Evolutionary conservation across 2,329 filamentous ascomycete species (phyloP), one percentile per base, ranked within the genome.

Genomic region (Arthrobotrys sinensis): DNA sequence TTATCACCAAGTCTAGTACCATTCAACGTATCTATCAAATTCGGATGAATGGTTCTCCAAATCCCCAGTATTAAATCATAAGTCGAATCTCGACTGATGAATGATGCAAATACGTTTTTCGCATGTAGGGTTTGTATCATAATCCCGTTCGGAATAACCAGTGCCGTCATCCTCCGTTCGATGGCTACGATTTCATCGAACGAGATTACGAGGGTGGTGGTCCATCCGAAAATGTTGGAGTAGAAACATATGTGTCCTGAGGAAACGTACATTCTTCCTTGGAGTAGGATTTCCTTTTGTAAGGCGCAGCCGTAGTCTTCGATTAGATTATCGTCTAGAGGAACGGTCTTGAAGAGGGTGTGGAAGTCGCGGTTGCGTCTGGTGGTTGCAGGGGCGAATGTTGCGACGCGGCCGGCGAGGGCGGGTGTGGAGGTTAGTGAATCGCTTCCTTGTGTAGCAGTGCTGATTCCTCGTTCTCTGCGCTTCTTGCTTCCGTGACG

Each of bases 221-320:
- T 92, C 96, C 96, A 99, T 67, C 96, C 96, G 55, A 99, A 89
- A 80, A 99, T 99, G 83, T 99, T 99, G 86, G 96, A 98, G 82
- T 94, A 97, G 85, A 99, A 99, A 86, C 96, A 99, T 55, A 99
- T 90, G 83, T 99, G 95, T 10, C 95, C 94, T 85, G 99, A 96
- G 0, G 96, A 98, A 48, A 99, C 93, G 83, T 99, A 99, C 12
- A 99, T 88, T 46, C 96, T 90, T 4, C 96, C 96, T 81, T 97
- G 96, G 5, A 97, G 90, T 40, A 99, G 89, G 78, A 99, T 99
- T 83, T 99, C 96, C 80, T 94, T 90, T 84, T 99, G 96, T 76
- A 99, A 85, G 3, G 96, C 96, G 83, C 96, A 97, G 84, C 96
- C 97, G 84, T 98, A 99, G 84, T 99, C 96, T 83, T 99, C 96